These are phyloP conservation scores for Gaertneriomyces semiglobifer DNA, from an alignment of 192 early-diverging fungal species.

Conservation along the genomic window DNA sequence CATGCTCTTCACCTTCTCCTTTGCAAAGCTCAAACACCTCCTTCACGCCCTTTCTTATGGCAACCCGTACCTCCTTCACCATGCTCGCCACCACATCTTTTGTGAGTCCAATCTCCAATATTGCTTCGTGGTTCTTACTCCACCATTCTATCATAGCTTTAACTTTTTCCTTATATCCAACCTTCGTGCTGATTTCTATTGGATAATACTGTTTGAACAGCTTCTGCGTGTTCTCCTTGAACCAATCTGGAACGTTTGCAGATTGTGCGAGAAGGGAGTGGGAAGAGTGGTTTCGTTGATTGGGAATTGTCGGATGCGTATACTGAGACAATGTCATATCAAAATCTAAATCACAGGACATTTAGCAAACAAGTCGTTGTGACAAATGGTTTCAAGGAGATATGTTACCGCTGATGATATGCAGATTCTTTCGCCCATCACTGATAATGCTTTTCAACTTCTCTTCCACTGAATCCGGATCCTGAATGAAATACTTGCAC, in stretches of 20 bases:
- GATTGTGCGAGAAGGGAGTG: no score
- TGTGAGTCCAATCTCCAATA: conserved; percentile 50
- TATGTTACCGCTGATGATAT: conserved; percentile 54
- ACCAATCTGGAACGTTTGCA: conserved; percentile 14
- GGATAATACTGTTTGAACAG: conserved; percentile 69
- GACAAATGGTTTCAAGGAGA: background rate
- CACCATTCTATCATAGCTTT: conserved; percentile 74
- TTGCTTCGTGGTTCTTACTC: conserved; percentile 53
- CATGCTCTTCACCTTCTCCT: conserved; percentile 15
- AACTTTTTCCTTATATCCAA: conserved; percentile 56
- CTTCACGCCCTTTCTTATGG: conserved; percentile 45
- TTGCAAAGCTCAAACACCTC: conserved; percentile 35
- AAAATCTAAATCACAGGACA: conserved; percentile 48
- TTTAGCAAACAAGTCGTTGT: no score
- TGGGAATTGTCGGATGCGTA: background rate
- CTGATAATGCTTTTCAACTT: conserved; percentile 52
- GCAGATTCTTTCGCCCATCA: conserved; percentile 49
- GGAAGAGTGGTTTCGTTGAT: no score
- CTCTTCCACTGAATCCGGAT: conserved; percentile 28
- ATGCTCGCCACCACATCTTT: conserved; percentile 50
- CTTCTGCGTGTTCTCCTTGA: conserved; percentile 38
- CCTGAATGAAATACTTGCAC: conserved; percentile 25
- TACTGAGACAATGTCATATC: conserved; percentile 70
- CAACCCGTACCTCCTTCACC: conserved; percentile 43
- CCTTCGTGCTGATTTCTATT: conserved; percentile 55